These are phyloP conservation scores for Rosa persica DNA, from an alignment of 306 rosid species.

Conservation along the genomic window DNA sequence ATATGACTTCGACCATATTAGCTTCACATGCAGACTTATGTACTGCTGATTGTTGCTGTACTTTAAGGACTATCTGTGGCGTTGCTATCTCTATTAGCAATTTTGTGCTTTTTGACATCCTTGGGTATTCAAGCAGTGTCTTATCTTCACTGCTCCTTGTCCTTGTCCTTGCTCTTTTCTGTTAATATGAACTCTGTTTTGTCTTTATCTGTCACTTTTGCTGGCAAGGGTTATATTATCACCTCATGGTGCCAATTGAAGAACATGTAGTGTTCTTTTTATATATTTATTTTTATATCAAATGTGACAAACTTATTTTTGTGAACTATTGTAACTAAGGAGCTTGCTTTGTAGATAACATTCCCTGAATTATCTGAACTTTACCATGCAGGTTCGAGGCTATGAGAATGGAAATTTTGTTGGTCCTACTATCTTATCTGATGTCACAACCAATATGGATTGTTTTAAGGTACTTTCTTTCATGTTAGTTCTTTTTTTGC, in stretches of 20 bases:
- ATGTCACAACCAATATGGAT: conserved; percentile 60
- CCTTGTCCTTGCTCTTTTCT: neutral
- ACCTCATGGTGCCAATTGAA: neutral
- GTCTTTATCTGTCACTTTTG: neutral
- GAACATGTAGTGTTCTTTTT: conserved; percentile 1
- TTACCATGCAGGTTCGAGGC: conserved; percentile 52
- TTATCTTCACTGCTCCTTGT: neutral
- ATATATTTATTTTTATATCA: neutral
- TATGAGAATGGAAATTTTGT: conserved; percentile 68
- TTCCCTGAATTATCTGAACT: conserved; percentile 17
- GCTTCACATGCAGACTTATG: neutral
- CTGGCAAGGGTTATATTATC: neutral
- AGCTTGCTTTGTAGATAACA: conserved; percentile 17
- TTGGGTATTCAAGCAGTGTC: neutral
- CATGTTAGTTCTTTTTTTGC: conserved; percentile 4
- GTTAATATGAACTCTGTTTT: neutral
- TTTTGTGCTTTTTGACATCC: neutral
- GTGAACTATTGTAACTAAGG: neutral
- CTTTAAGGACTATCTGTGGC: neutral
- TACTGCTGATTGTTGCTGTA: neutral
- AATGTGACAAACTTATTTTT: neutral
- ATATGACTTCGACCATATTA: neutral
- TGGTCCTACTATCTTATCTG: conserved; percentile 65
- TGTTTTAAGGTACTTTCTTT: conserved; percentile 55
- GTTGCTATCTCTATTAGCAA: neutral